Evolutionary conservation across 2,329 filamentous ascomycete species (phyloP).

Genomic region (Paecilomyces sp.): DNA sequence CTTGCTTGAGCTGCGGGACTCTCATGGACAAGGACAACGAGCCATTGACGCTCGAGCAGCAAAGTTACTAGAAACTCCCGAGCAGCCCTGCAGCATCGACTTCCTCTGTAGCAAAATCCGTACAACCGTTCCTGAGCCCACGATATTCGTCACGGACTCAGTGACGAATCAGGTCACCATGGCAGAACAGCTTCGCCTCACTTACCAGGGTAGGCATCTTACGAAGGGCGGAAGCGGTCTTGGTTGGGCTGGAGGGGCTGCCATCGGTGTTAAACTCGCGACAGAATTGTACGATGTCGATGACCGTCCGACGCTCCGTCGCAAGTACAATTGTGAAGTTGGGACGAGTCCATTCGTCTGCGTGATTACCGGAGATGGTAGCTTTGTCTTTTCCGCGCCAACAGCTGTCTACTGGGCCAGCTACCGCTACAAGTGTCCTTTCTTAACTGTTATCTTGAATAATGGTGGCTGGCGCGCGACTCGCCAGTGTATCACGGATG

Average conservation of each 20-base stretch:
- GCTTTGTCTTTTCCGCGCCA: conserved; percentile 57
- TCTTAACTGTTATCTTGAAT: conserved; percentile 59
- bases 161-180: conserved; percentile 56
- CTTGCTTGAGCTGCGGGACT: conserved; percentile 4
- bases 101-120: conserved; percentile 49
- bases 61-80: conserved; percentile 19
- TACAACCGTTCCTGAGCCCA: conserved; percentile 51
- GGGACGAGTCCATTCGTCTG: conserved; percentile 47
- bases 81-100: conserved; percentile 55
- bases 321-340: neutral
- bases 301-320: conserved; percentile 7
- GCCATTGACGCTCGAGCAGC: conserved; percentile 5
- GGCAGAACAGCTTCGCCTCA: conserved; percentile 14
- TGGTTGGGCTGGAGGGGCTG: conserved; percentile 69
- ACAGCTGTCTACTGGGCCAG: conserved; percentile 62
- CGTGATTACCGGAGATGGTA: conserved; percentile 59
- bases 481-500: conserved; percentile 12
- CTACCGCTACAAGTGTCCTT: conserved; percentile 55
- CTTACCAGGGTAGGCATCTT: conserved; percentile 25
- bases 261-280: conserved; percentile 68
- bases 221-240: conserved; percentile 73
- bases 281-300: conserved; percentile 39
- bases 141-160: conserved; percentile 67
- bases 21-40: conserved; percentile 4
- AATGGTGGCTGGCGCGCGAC: conserved; percentile 63